Evolutionary conservation across 768 basidiomycete species (phyloP), one percentile per base, ranked within the genome.

Genomic region (Candolleomyces aberdarensis): DNA sequence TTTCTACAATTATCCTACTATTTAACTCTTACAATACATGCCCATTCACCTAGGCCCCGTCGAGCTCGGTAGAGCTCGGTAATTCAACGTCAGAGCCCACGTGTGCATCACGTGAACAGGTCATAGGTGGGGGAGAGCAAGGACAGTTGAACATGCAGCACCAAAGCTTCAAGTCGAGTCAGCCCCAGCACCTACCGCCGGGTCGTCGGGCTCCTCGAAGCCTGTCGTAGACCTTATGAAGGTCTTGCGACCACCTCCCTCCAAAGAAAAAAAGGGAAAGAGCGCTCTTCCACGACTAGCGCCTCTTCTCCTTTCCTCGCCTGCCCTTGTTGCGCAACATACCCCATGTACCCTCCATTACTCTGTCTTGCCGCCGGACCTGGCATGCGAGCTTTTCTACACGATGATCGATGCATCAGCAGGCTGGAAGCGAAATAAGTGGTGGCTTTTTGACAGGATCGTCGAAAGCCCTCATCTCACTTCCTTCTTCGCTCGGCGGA

Each of bases 381-480:
- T 94, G 17, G 92, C 92, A 0, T 91, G 83, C 69, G 78, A 78
- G 54, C 76, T 94, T 20, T 94, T 91, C 71, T 86, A 92, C 63
- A 79, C 78, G 0, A 87, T 94, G 89, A 62, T 88, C 14, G 79
- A 85, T 52, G 74, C 79, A 15, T 85, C 91, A 19, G 77, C 73
- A 44, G 66, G 72, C 8, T 94, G 91, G 92, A 75, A 81, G 63
- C 77, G 84, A 54, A 91, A 89, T 62, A 89, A 86, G 65, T 94
- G 92, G 92, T 93, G 87, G 87, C 78, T 94, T 19, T 88, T 91
- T 71, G 91, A 94, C 67, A 79, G 86, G 20, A 62, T 93, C 14
- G 92, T 93, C 1, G 90, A 93, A 72, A 91, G 89, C 65, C 91
- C 92, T 3, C 92, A 94, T 73, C 78, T 84, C n/a, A 90, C 92